Conservation (phyloP, 192 early-diverging fungal genomes). For the Phlyctochytrium bullatum region DNA sequence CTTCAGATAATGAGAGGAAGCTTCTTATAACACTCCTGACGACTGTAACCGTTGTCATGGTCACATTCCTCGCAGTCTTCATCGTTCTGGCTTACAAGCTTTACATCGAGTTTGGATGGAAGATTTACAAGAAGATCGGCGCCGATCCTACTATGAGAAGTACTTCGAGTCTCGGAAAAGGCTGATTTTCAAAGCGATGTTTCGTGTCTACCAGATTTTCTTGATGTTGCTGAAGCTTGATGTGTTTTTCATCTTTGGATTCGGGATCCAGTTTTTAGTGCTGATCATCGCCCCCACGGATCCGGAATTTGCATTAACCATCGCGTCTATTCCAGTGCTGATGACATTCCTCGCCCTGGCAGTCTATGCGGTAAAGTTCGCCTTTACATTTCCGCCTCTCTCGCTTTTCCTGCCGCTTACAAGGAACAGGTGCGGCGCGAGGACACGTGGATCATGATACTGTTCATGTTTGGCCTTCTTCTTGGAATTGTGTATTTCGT, state of each 20-base stretch:
- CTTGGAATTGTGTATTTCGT: conserved; percentile 64
- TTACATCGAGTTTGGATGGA: conserved; percentile 56
- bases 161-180: conserved; percentile 6
- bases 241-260: conserved; percentile 74
- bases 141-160: conserved; percentile 50
- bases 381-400: neutral
- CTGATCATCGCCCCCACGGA: conserved; percentile 43
- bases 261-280: conserved; percentile 67
- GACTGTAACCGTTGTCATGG: conserved; percentile 57
- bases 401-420: conserved; percentile 75
- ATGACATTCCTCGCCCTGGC: conserved; percentile 58
- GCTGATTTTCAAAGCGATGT: conserved; percentile 25
- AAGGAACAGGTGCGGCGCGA: conserved; percentile 59
- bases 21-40: conserved; percentile 30
- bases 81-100: conserved; percentile 35
- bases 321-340: conserved; percentile 61
- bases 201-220: conserved; percentile 68
- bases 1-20: neutral
- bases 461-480: conserved; percentile 58
- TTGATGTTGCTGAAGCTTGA: conserved; percentile 77
- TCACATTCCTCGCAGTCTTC: conserved; percentile 46
- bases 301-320: conserved; percentile 44
- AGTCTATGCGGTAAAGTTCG: conserved; percentile 50
- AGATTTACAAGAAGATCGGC: conserved; percentile 53
- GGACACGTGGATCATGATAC: conserved; percentile 50